These are phyloP conservation scores for Colletotrichum plurivorum DNA, from an alignment of 2,329 filamentous ascomycete species.

Conservation along the genomic window DNA sequence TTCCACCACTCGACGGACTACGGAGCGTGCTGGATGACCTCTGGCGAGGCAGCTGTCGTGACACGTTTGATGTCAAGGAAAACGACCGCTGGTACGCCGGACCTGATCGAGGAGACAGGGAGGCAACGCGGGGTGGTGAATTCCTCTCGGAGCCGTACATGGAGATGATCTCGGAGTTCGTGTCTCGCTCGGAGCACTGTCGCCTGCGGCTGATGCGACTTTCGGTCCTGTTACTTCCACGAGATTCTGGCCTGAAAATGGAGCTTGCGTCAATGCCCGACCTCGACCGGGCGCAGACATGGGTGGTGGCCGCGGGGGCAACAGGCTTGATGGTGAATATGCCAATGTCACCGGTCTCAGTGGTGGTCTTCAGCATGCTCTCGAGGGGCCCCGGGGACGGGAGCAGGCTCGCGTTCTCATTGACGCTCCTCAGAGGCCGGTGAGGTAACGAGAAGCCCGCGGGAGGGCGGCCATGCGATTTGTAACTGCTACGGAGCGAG, in stretches of 20 bases:
- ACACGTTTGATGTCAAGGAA: constrained; percentile 68
- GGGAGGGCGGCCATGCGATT: constrained; percentile 45
- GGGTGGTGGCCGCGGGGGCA: constrained; percentile 50
- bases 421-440: constrained; percentile 60
- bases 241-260: constrained; percentile 47
- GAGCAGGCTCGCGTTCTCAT: constrained; percentile 59
- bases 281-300: constrained; percentile 47
- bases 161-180: constrained; percentile 68
- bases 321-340: constrained; percentile 68
- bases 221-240: constrained; percentile 49
- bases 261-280: constrained; percentile 48
- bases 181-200: constrained; percentile 65
- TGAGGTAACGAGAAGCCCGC: constrained; percentile 42
- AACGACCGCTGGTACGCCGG: constrained; percentile 64
- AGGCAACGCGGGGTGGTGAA: constrained; percentile 56
- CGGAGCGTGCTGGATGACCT: constrained; percentile 64
- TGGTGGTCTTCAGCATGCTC: constrained; percentile 76
- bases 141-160: constrained; percentile 68
- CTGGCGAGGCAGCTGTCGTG: constrained; percentile 61
- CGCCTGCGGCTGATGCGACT: constrained; percentile 58
- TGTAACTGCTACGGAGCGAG: constrained; percentile 53
- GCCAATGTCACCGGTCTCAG: constrained; percentile 76
- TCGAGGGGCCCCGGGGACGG: constrained; percentile 69
- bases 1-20: constrained; percentile 58
- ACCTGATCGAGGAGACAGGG: constrained; percentile 59